Percentiles rank a stretch among this genome's conserved stretches.
Evolutionary conservation across 345 rosid species (phyloP).

Genomic region (Conringia planisiliqua): DNA sequence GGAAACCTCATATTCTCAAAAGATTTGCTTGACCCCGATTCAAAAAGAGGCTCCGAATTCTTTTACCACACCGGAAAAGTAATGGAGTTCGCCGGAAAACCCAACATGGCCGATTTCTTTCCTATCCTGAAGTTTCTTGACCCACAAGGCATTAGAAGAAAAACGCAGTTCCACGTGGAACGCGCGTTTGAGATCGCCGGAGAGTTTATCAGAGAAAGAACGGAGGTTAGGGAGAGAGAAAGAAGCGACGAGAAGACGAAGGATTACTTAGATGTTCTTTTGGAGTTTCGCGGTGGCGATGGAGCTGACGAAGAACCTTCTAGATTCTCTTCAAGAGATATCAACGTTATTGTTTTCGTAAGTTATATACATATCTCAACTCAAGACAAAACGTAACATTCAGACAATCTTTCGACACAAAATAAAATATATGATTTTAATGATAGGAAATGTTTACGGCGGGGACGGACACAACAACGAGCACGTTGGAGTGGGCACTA

Average conservation of each 20-base stretch:
- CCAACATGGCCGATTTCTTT: conserved; percentile 72
- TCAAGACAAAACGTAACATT: background rate
- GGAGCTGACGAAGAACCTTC: conserved; percentile 46
- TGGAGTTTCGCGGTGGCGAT: conserved; percentile 65
- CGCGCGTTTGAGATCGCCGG: conserved; percentile 58
- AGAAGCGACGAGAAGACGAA: conserved; percentile 32
- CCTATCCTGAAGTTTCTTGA: conserved; percentile 61
- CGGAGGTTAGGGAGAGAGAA: conserved; percentile 20
- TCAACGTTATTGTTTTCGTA: conserved; percentile 71
- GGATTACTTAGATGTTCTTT: conserved; percentile 71
- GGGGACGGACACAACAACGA: conserved; percentile 83
- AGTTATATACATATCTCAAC: background rate
- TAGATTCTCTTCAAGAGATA: conserved; percentile 50
- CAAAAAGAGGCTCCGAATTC: conserved; percentile 55
- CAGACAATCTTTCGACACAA: background rate
- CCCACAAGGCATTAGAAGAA: conserved; percentile 69
- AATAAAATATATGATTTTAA: background rate
- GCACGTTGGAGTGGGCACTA: conserved; percentile 91
- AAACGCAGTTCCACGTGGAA: conserved; percentile 59
- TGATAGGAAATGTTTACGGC: conserved; percentile 76
- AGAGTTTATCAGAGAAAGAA: conserved; percentile 57
- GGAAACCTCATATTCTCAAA: conserved; percentile 69
- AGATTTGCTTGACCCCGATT: conserved; percentile 58
- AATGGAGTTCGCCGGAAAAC: conserved; percentile 76
- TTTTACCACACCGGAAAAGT: conserved; percentile 67